Conservation (phyloP, 441 rosid species). For the Adansonia rubrostipa region DNA sequence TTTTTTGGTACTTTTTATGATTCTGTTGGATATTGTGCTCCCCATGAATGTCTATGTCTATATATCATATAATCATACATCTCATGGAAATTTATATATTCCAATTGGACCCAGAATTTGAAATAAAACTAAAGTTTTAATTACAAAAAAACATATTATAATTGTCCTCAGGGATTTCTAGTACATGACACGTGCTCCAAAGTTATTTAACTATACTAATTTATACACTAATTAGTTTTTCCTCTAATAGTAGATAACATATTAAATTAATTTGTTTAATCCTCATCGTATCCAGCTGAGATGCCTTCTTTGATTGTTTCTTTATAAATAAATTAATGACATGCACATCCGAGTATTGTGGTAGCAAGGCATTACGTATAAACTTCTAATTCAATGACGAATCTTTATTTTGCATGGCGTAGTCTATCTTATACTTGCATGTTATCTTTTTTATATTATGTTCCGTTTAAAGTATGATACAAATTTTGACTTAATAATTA, state of each 20-base stretch:
- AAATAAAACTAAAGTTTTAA: no score
- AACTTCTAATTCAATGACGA: background rate
- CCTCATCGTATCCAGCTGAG: background rate
- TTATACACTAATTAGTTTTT: background rate
- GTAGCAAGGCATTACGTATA: background rate
- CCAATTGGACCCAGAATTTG: slow-evolving; percentile 19
- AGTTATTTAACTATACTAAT: background rate
- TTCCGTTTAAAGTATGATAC: background rate
- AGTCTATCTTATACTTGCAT: background rate
- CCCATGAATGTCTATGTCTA: slow-evolving; percentile 58
- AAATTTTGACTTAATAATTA: no score
- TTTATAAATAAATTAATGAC: background rate
- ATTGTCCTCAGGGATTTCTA: background rate
- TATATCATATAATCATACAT: slow-evolving; percentile 33
- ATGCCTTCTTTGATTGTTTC: background rate
- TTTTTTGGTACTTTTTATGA: slow-evolving; percentile 45
- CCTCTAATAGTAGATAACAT: background rate
- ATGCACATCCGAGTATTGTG: background rate
- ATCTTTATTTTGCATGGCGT: background rate
- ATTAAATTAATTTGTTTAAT: background rate
- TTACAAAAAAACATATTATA: no score
- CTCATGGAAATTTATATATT: slow-evolving; percentile 39
- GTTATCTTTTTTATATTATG: no score
- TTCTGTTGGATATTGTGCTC: slow-evolving; percentile 62
- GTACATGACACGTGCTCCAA: background rate